Evolutionary conservation across 305 asterid genomes (phyloP), one percentile per base, ranked within the genome.

Genomic region (Coffea humblotiana): DNA sequence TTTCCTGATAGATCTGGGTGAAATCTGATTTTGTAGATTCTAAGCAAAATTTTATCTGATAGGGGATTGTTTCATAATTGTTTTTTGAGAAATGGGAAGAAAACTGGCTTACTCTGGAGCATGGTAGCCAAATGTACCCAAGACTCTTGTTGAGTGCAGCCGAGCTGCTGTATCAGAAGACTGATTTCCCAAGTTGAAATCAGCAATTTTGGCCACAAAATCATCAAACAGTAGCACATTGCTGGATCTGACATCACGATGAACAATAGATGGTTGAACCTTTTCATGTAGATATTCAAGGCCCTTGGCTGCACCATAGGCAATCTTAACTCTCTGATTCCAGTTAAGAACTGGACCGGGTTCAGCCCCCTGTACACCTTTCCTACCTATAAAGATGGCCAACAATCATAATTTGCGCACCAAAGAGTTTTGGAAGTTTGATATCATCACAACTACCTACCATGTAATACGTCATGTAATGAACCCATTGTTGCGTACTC

Each of bases 81-180:
- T 12, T 23, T 74, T 58, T 45, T 67, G 27, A 14, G 40, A n/a
- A 32, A 79, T 16, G 61, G 14, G 52, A 77, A 48, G 56, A 32
- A 56, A 71, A 32, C 14, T 51, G 67, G 75, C 89, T 87, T 73
- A 90, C 97, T 94, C 97, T 23, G 98, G 97, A 71, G 97, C 97
- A 79, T 94, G 98, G 86, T 94, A 92, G 61, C 97, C 96, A 40
- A 94, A 94, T 18, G 98, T 92, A 32, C 98, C 97, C 61, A 94
- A 83, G 51, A 91, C 97, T 90, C 97, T 85, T 1, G 97, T 92
- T 0, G 97, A 91, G 82, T 94, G 97, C 80, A 91, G 86, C 60
- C 95, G 88, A 40, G 95, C 97, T 51, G 98, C 95, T 0, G 94
- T 91, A 66, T 94, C 98, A 0, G 97, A 90, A 27, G 94, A 88